Percentiles rank a stretch among this genome's conserved stretches.
These are phyloP conservation scores for Penicillium aurantiogriseum DNA, from an alignment of 2,329 filamentous ascomycete genomes.

Conservation along the genomic window DNA sequence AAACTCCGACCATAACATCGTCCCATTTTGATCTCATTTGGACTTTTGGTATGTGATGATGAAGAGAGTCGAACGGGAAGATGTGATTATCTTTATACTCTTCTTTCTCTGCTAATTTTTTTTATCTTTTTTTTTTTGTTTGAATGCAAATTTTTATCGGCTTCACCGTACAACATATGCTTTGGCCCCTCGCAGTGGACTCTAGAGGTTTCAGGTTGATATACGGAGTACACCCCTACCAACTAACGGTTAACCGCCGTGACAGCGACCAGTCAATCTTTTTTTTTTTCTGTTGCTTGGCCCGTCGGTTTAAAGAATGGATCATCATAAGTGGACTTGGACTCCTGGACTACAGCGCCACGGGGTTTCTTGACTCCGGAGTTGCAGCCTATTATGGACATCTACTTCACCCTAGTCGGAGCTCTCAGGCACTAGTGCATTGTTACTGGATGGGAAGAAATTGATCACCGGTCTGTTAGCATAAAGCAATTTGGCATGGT, in stretches of 20 bases:
- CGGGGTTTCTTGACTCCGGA: neutral
- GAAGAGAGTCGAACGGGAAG: neutral
- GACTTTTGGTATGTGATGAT: neutral
- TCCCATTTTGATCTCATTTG: neutral
- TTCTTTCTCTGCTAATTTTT: neutral
- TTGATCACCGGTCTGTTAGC: neutral
- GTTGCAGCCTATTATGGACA: slow-evolving; percentile 1
- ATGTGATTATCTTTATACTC: neutral
- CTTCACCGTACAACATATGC: slow-evolving; percentile 1
- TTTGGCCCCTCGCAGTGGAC: neutral
- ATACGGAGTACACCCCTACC: neutral
- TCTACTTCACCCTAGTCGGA: neutral
- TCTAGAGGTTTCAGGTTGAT: slow-evolving; percentile 7
- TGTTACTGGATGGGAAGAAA: slow-evolving; percentile 5
- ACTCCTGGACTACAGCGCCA: slow-evolving; percentile 2
- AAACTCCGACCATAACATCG: neutral
- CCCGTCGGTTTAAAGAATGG: slow-evolving; percentile 6
- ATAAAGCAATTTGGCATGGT: neutral
- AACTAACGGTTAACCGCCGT: neutral
- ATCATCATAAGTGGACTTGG: slow-evolving; percentile 2
- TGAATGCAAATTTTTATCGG: neutral
- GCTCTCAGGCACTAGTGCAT: neutral
- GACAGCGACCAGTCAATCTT: slow-evolving; percentile 4
- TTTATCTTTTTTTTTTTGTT: neutral
- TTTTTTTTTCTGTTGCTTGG: neutral